A percentile compares a stretch with the other conserved stretches of the same genome.
These are phyloP conservation scores for Pseudocercospora fuligena DNA, from an alignment of 2,329 filamentous ascomycete species.

Conservation along the genomic window DNA sequence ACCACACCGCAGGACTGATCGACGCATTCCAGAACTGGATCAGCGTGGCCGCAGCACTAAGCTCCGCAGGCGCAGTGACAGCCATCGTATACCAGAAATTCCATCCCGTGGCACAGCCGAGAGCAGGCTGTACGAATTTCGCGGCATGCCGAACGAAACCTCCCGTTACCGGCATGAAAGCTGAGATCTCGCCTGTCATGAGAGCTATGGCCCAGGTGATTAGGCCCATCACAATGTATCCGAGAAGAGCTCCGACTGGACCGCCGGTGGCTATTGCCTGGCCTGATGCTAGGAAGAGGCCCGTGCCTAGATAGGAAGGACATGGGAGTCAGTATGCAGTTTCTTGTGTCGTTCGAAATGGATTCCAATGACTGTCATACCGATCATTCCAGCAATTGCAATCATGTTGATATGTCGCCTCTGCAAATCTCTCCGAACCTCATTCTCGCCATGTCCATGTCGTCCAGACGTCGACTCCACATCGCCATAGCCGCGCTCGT, in stretches of 20 bases:
- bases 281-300: conserved; percentile 36
- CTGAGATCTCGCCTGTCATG: conserved; percentile 45
- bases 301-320: conserved; percentile 26
- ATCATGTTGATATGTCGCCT: conserved; percentile 35
- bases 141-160: conserved; percentile 45
- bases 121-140: conserved; percentile 45
- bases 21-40: conserved; percentile 38
- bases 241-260: conserved; percentile 37
- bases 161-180: conserved; percentile 46
- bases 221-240: conserved; percentile 46
- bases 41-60: conserved; percentile 27
- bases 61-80: conserved; percentile 25
- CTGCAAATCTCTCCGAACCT: conserved; percentile 26
- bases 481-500: conserved; percentile 4
- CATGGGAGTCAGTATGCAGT: neutral
- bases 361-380: neutral
- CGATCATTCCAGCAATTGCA: conserved; percentile 35
- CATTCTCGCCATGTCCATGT: neutral
- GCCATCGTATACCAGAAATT: conserved; percentile 42
- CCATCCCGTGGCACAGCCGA: conserved; percentile 43
- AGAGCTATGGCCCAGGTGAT: conserved; percentile 42
- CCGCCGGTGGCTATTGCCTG: conserved; percentile 30
- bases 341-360: neutral
- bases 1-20: conserved; percentile 42
- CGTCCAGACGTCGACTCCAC: neutral